A percentile compares a stretch with the other conserved stretches of the same genome.
These are phyloP conservation scores for Fusarium miscanthi DNA, from an alignment of 2,329 filamentous ascomycete genomes.

Conservation along the genomic window DNA sequence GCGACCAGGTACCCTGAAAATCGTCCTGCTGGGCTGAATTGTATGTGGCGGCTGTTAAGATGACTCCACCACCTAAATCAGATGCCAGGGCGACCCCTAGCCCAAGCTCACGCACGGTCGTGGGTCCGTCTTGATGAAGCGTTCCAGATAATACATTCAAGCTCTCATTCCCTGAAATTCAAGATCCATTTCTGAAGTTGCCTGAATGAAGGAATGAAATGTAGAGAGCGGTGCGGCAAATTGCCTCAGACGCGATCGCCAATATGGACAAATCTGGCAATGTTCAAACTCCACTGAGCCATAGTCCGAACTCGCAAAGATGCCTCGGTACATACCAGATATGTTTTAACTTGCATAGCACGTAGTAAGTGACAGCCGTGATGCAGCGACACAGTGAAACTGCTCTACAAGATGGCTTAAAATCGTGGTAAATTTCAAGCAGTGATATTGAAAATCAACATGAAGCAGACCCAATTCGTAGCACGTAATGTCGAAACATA, in stretches of 20 bases:
- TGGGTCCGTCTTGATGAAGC: conserved; percentile 35
- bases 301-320: conserved; percentile 30
- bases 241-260: conserved; percentile 16
- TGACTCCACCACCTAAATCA: conserved; percentile 36
- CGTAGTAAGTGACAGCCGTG: not conserved
- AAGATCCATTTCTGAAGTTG: conserved; percentile 23
- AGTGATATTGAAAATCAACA: not conserved
- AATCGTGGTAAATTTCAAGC: not conserved
- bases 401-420: not conserved
- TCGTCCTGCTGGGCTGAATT: conserved; percentile 38
- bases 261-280: conserved; percentile 12
- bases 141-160: conserved; percentile 40
- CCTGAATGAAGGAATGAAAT: conserved; percentile 1
- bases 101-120: conserved; percentile 34
- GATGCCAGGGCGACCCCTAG: conserved; percentile 37
- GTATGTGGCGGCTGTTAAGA: conserved; percentile 42
- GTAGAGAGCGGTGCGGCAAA: conserved; percentile 14
- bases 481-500: not conserved
- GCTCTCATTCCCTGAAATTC: conserved; percentile 19
- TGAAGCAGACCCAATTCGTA: not conserved
- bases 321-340: not conserved
- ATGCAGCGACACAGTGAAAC: not conserved
- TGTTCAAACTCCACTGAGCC: conserved; percentile 17
- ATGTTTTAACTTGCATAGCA: not conserved
- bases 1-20: conserved; percentile 32